Conservation (phyloP, 345 rosid species). For the Eucalyptus victrix region DNA sequence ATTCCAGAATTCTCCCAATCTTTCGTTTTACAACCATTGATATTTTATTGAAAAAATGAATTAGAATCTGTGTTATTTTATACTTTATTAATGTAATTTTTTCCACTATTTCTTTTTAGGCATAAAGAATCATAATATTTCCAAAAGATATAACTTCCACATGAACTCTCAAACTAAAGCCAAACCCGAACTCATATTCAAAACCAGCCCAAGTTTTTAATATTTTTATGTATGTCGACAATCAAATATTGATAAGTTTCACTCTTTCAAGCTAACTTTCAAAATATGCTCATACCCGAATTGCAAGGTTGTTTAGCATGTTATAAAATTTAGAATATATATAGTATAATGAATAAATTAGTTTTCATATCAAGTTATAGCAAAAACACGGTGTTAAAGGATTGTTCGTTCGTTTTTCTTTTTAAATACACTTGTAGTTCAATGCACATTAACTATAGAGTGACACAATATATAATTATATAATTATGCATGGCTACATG, state of each 20-base stretch:
- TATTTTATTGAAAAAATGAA: neutral
- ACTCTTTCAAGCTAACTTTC: neutral
- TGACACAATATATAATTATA: neutral
- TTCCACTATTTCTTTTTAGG: neutral
- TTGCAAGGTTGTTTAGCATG: neutral
- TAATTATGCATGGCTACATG: neutral
- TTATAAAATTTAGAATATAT: neutral
- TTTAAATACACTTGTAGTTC: neutral
- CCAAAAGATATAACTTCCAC: neutral
- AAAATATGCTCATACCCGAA: neutral
- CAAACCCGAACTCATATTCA: neutral
- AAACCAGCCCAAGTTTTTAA: neutral
- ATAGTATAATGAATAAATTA: neutral
- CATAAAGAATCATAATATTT: neutral
- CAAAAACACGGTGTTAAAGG: neutral
- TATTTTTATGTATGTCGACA: no score
- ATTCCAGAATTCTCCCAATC: neutral
- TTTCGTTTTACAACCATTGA: neutral
- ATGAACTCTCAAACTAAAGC: neutral
- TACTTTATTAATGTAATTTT: neutral
- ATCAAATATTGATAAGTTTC: neutral
- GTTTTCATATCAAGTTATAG: neutral
- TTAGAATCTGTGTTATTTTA: neutral
- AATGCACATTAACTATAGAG: neutral
- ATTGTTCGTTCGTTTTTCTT: neutral